Evolutionary conservation across 2,329 filamentous ascomycete species (phyloP).

Genomic region (Exophiala phaeomuriformis): DNA sequence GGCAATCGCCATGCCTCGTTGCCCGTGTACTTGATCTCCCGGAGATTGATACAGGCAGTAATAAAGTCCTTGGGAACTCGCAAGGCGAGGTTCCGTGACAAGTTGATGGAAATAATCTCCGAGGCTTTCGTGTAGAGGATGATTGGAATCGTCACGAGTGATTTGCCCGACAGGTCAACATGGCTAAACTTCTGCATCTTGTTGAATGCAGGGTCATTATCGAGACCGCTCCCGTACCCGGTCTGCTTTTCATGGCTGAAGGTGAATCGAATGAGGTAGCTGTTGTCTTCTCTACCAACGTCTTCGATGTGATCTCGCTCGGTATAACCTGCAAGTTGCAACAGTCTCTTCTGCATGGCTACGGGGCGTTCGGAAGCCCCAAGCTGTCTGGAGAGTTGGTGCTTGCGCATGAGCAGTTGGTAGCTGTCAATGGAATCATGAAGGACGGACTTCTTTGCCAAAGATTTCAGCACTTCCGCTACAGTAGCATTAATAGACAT

Average conservation of each 20-base stretch:
- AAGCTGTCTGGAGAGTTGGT: slow-evolving; percentile 78
- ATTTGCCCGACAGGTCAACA: slow-evolving; percentile 82
- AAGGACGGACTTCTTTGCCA: slow-evolving; percentile 90
- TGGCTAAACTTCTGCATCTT: slow-evolving; percentile 88
- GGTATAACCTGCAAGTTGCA: slow-evolving; percentile 88
- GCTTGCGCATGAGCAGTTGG: slow-evolving; percentile 89
- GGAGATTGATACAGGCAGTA: slow-evolving; percentile 79
- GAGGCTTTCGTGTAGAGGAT: slow-evolving; percentile 81
- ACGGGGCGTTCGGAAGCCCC: slow-evolving; percentile 72
- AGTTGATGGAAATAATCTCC: slow-evolving; percentile 90
- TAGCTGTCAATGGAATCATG: slow-evolving; percentile 89
- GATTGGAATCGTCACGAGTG: slow-evolving; percentile 91
- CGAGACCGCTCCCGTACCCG: slow-evolving; percentile 64
- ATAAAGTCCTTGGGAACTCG: slow-evolving; percentile 96
- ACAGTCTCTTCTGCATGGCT: slow-evolving; percentile 79
- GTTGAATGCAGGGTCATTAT: slow-evolving; percentile 69
- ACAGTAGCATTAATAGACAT: slow-evolving; percentile 78
- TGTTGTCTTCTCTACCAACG: slow-evolving; percentile 91
- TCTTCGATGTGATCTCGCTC: slow-evolving; percentile 83
- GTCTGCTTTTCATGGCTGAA: slow-evolving; percentile 86
- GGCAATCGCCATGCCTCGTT: slow-evolving; percentile 87
- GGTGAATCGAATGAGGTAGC: slow-evolving; percentile 91
- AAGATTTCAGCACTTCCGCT: slow-evolving; percentile 75
- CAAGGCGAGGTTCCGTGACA: slow-evolving; percentile 84
- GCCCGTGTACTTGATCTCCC: slow-evolving; percentile 92